phyloP scores from a whole-genome alignment of 352 stramenopile genomes.

The Globisporangium nagaii region DNA sequence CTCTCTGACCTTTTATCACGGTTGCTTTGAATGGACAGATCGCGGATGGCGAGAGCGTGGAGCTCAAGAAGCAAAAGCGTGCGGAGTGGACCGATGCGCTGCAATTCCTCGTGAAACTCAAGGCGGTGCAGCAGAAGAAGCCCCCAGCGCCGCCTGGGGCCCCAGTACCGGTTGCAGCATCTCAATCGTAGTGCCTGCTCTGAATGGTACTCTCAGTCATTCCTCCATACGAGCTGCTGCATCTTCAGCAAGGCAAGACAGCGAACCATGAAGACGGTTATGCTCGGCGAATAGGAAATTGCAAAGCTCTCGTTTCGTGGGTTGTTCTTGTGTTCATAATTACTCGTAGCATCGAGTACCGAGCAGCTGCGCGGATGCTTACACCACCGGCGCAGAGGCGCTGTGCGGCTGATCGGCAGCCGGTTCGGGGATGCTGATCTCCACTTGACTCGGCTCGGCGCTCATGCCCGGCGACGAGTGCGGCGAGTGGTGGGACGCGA shows the following conservation, averaged over 20 bases:
- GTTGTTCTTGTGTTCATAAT: too few species aligned
- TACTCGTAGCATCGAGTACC: too few species aligned
- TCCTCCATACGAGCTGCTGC: too few species aligned
- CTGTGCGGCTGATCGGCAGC: neutral
- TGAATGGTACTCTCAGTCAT: too few species aligned
- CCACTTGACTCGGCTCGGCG: conserved; percentile 5
- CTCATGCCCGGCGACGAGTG: conserved; percentile 1
- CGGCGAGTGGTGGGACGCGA: conserved; percentile 9
- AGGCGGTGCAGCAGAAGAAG: conserved; percentile 30
- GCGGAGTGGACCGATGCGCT: conserved; percentile 64
- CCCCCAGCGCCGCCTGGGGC: neutral
- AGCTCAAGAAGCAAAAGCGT: conserved; percentile 58
- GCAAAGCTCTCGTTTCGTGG: too few species aligned
- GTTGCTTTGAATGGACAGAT: conserved; percentile 27
- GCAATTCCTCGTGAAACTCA: conserved; percentile 68
- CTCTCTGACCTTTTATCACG: neutral
- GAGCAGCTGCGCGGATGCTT: too few species aligned
- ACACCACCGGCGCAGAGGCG: too few species aligned
- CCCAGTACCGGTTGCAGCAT: neutral
- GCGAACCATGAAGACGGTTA: too few species aligned
- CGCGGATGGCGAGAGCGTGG: conserved; percentile 49
- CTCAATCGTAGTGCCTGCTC: too few species aligned
- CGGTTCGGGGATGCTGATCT: conserved; percentile 9
- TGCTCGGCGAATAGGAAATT: too few species aligned
- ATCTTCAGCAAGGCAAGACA: too few species aligned